phyloP scores from a whole-genome alignment of 768 basidiomycete species.

The Trametes coccinea region DNA sequence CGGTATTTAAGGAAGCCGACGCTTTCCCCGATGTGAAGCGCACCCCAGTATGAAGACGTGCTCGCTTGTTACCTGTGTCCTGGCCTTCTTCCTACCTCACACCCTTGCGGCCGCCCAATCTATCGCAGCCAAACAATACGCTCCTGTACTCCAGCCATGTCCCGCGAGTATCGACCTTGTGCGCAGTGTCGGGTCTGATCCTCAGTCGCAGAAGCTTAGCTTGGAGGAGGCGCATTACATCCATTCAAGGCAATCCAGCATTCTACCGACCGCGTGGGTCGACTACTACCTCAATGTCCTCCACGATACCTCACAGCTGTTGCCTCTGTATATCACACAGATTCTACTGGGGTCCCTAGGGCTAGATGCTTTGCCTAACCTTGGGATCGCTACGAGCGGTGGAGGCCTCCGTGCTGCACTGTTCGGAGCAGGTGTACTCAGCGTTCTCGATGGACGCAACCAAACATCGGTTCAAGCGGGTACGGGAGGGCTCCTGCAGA shows the following conservation, averaged over 20 bases:
- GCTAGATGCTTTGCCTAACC: conserved; percentile 31
- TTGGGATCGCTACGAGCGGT: conserved; percentile 55
- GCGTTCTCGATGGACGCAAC: conserved; percentile 53
- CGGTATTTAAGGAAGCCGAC: no score
- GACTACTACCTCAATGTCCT: conserved; percentile 42
- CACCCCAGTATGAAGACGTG: not conserved
- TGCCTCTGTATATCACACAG: conserved; percentile 38
- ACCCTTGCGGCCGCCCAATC: conserved; percentile 6
- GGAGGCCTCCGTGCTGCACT: conserved; percentile 59
- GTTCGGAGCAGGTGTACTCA: conserved; percentile 52
- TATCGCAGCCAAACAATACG: conserved; percentile 23
- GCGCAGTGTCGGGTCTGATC: conserved; percentile 15
- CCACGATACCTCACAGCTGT: not conserved
- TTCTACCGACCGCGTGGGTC: conserved; percentile 43
- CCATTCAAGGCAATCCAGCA: conserved; percentile 33
- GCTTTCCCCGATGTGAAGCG: no score
- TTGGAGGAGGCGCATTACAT: conserved; percentile 40
- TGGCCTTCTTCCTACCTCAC: not conserved
- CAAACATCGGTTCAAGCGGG: conserved; percentile 41
- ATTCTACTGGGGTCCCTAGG: conserved; percentile 30
- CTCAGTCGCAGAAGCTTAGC: conserved; percentile 37
- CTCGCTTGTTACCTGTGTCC: not conserved
- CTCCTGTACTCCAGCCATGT: conserved; percentile 23
- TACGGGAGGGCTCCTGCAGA: conserved; percentile 52
- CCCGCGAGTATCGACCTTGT: conserved; percentile 25